A percentile compares a stretch with the other conserved stretches of the same genome.
Conservation (phyloP, 352 stramenopile species). For the Phytophthora citricola region DNA sequence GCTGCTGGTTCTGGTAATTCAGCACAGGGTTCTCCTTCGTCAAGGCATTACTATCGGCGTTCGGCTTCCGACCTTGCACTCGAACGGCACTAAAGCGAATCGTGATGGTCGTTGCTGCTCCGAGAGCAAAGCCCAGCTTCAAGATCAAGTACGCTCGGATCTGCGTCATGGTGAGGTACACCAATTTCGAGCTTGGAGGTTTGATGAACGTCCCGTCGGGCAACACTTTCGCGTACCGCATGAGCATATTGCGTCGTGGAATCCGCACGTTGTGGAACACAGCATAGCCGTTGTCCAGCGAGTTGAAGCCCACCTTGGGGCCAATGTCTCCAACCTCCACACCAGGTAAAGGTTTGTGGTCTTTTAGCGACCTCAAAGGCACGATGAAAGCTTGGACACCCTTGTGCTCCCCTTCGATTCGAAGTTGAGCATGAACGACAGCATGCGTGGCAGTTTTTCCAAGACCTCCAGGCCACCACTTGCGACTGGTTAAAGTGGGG, state of each 20-base stretch:
- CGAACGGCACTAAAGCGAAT: conserved; percentile 54
- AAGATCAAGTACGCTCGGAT: conserved; percentile 40
- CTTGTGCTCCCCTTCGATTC: conserved; percentile 11
- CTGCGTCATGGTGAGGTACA: conserved; percentile 59
- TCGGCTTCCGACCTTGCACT: conserved; percentile 40
- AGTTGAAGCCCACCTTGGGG: conserved; percentile 23
- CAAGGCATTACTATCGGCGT: conserved; percentile 11
- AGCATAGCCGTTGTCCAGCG: conserved; percentile 24
- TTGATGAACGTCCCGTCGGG: conserved; percentile 58
- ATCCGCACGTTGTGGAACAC: conserved; percentile 16
- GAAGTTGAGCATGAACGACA: conserved; percentile 20
- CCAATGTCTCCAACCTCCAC: conserved; percentile 21
- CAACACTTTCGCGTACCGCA: conserved; percentile 39
- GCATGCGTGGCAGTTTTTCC: conserved; percentile 21
- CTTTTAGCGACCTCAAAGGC: conserved; percentile 18
- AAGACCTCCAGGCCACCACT: conserved; percentile 91
- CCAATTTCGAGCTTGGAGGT: conserved; percentile 62
- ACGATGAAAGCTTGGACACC: conserved; percentile 26
- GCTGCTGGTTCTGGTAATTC: conserved; percentile 58
- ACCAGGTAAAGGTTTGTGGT: conserved; percentile 14
- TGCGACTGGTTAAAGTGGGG: conserved; percentile 91
- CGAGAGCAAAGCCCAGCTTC: conserved; percentile 18
- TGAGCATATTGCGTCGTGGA: conserved; percentile 23
- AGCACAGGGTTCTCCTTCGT: conserved; percentile 52
- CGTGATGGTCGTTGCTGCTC: conserved; percentile 44